Conservation (phyloP, 228 moss, liverwort and hornwort genomes). For the Sphagnum fallax region DNA sequence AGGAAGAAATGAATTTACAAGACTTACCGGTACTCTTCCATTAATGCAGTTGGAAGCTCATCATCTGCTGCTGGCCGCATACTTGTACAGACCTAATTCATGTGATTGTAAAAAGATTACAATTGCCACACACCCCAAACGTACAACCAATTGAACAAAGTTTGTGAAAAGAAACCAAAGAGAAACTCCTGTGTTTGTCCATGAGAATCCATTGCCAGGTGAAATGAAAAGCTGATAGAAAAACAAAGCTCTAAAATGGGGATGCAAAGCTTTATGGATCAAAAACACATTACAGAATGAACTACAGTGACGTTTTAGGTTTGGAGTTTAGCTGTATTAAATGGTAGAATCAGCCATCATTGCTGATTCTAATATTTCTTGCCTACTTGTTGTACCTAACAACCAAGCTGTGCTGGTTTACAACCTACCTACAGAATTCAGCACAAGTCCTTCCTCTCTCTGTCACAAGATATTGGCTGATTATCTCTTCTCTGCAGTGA, state of each 20-base stretch:
- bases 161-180: not conserved
- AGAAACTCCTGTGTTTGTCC: not conserved
- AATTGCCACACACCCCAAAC: not conserved
- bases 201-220: not conserved
- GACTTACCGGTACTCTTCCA: constrained; percentile 74
- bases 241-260: not conserved
- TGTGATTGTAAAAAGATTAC: not conserved
- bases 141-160: not conserved
- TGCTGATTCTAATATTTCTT: no score
- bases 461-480: no score
- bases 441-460: no score
- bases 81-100: constrained; percentile 55
- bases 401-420: no score
- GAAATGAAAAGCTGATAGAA: not conserved
- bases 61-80: constrained; percentile 78
- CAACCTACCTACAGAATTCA: no score
- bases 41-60: constrained; percentile 75
- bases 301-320: no score
- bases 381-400: no score
- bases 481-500: no score
- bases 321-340: no score
- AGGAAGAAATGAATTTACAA: no score
- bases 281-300: no score
- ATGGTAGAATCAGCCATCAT: no score
- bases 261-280: not conserved